Evolutionary conservation across 2,329 filamentous ascomycete species (phyloP).

Genomic region (Fusarium sp.): DNA sequence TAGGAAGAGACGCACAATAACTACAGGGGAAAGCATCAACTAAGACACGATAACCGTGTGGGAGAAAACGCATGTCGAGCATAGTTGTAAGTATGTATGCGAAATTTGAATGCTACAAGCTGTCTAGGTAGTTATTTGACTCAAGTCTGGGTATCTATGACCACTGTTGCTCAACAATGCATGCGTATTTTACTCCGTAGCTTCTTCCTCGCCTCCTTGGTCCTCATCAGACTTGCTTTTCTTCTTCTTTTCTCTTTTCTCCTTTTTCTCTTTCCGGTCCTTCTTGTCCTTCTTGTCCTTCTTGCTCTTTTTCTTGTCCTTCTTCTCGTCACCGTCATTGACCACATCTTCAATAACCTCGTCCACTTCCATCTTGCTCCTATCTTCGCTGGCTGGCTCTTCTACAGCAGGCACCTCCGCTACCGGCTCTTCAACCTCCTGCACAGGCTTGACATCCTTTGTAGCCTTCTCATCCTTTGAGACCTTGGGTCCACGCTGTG

Average conservation of each 20-base stretch:
- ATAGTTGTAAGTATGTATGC: not conserved
- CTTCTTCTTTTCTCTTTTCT: conserved; percentile 25
- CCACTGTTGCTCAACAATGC: conserved; percentile 17
- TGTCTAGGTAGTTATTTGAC: conserved; percentile 3
- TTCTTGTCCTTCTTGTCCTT: conserved; percentile 13
- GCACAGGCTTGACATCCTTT: not conserved
- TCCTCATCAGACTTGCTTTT: conserved; percentile 15
- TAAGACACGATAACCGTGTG: not conserved
- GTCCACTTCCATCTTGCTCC: conserved; percentile 24
- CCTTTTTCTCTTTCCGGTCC: conserved; percentile 8
- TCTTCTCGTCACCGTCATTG: conserved; percentile 9
- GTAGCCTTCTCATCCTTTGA: conserved; percentile 12
- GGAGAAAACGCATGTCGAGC: not conserved
- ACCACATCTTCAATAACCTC: conserved; percentile 9
- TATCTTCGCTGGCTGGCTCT: not conserved
- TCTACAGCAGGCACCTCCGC: not conserved
- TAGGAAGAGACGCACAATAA: not conserved
- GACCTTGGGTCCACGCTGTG: conserved; percentile 24
- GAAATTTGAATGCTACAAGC: not conserved
- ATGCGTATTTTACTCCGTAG: conserved; percentile 25
- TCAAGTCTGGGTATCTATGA: conserved; percentile 34
- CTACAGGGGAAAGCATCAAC: not conserved
- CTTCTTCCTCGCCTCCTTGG: conserved; percentile 13
- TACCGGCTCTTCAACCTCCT: conserved; percentile 4
- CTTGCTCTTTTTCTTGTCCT: conserved; percentile 6